These are phyloP conservation scores for Akanthomyces dipterigenus DNA, from an alignment of 2,329 filamentous ascomycete species.

Conservation along the genomic window DNA sequence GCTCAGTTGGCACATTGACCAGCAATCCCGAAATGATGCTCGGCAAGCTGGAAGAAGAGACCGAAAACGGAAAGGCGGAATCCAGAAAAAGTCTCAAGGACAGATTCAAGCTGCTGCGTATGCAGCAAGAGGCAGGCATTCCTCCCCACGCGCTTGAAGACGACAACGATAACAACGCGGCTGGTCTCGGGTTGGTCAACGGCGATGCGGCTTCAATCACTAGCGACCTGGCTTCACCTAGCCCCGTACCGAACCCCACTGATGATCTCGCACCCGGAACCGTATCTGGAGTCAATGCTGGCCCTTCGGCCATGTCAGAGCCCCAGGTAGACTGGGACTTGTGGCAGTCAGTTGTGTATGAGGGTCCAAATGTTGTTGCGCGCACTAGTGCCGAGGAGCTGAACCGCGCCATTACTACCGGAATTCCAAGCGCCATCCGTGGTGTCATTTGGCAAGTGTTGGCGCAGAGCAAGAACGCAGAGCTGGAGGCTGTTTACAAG, in stretches of 20 bases:
- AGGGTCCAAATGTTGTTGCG: slow-evolving; percentile 82
- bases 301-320: slow-evolving; percentile 63
- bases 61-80: slow-evolving; percentile 39
- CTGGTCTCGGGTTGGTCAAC: slow-evolving; percentile 18
- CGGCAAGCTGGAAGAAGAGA: slow-evolving; percentile 68
- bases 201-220: slow-evolving; percentile 21
- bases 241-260: slow-evolving; percentile 54
- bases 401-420: slow-evolving; percentile 82
- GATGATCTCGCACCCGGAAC: slow-evolving; percentile 74
- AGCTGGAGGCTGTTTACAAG: slow-evolving; percentile 78
- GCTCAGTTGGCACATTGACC: slow-evolving; percentile 69
- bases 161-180: slow-evolving; percentile 29
- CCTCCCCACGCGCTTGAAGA: slow-evolving; percentile 46
- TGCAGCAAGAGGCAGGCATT: slow-evolving; percentile 65
- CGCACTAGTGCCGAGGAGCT: slow-evolving; percentile 84
- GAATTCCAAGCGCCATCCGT: slow-evolving; percentile 89
- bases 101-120: slow-evolving; percentile 68
- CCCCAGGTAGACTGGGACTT: slow-evolving; percentile 94
- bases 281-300: slow-evolving; percentile 70
- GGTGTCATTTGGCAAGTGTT: slow-evolving; percentile 99
- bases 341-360: slow-evolving; percentile 93
- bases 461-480: slow-evolving; percentile 89
- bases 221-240: slow-evolving; percentile 29
- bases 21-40: slow-evolving; percentile 79
- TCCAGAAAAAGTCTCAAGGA: slow-evolving; percentile 64